A percentile compares a stretch with the other conserved stretches of the same genome.
phyloP scores from a whole-genome alignment of 163 green algal genomes.

The Scenedesmus sp. region DNA sequence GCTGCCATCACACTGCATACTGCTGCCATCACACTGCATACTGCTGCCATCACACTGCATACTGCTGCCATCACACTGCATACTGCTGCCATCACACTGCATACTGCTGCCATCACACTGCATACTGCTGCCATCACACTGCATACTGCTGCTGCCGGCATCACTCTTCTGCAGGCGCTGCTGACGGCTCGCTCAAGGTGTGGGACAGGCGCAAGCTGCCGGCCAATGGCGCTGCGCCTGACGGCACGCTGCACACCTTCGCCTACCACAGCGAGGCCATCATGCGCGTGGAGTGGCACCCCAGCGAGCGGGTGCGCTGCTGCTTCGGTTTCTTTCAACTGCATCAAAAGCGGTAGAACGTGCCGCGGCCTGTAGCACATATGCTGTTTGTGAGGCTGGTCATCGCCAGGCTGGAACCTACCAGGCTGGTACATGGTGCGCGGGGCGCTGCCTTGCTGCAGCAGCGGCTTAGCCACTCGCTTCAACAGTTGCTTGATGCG shows the following conservation, averaged over 20 bases:
- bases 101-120: too few species aligned
- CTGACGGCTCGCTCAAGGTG: constrained; percentile 89
- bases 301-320: constrained; percentile 52
- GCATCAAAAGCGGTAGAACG: not conserved
- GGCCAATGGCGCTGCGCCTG: not conserved
- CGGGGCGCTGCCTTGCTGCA: not conserved
- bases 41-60: too few species aligned
- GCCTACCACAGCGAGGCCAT: constrained; percentile 62
- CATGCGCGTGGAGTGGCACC: constrained; percentile 85
- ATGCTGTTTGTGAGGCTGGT: not conserved
- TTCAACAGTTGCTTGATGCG: not conserved
- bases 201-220: constrained; percentile 89
- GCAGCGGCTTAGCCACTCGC: not conserved
- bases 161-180: constrained; percentile 69
- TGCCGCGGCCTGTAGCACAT: not conserved
- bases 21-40: too few species aligned
- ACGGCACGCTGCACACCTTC: constrained; percentile 36
- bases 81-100: too few species aligned
- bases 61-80: too few species aligned
- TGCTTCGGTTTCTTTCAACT: too few species aligned
- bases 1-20: too few species aligned
- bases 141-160: not conserved
- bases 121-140: too few species aligned
- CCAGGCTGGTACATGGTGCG: not conserved
- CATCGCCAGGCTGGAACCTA: not conserved